A percentile compares a stretch with the other conserved stretches of the same genome.
Evolutionary conservation across 2,329 filamentous ascomycete genomes (phyloP).

Genomic region (Pseudogymnoascus verrucosus): DNA sequence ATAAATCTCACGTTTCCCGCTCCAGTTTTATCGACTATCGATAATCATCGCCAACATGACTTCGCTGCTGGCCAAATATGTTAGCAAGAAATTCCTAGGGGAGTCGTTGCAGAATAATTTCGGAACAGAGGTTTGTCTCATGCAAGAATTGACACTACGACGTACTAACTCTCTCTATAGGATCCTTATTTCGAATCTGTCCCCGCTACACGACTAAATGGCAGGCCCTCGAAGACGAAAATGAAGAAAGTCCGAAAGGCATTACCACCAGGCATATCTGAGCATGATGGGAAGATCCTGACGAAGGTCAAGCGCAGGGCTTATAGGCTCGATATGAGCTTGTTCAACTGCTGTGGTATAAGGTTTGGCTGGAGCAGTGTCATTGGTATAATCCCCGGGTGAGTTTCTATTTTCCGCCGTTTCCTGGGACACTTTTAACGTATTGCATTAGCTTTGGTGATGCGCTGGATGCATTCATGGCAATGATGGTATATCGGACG

Average conservation of each 20-base stretch:
- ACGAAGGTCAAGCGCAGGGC: slow-evolving; percentile 80
- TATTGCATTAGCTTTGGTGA: slow-evolving; percentile 57
- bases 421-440: slow-evolving; percentile 17
- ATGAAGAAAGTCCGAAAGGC: slow-evolving; percentile 80
- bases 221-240: slow-evolving; percentile 53
- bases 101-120: slow-evolving; percentile 51
- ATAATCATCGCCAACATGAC: slow-evolving; percentile 38
- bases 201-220: slow-evolving; percentile 60
- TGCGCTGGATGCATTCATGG: slow-evolving; percentile 62
- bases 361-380: slow-evolving; percentile 85
- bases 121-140: slow-evolving; percentile 39
- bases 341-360: slow-evolving; percentile 75
- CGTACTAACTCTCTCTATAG: slow-evolving; percentile 36
- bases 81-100: slow-evolving; percentile 49
- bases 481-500: slow-evolving; percentile 64
- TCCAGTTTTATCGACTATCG: not conserved
- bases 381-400: slow-evolving; percentile 76
- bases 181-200: slow-evolving; percentile 87
- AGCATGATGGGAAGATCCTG: slow-evolving; percentile 73
- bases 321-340: slow-evolving; percentile 74
- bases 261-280: slow-evolving; percentile 71
- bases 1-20: not conserved
- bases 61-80: slow-evolving; percentile 43
- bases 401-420: slow-evolving; percentile 34
- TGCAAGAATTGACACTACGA: slow-evolving; percentile 23